Evolutionary conservation across 306 rosid species (phyloP).

Genomic region (Prunus fruticosa): DNA sequence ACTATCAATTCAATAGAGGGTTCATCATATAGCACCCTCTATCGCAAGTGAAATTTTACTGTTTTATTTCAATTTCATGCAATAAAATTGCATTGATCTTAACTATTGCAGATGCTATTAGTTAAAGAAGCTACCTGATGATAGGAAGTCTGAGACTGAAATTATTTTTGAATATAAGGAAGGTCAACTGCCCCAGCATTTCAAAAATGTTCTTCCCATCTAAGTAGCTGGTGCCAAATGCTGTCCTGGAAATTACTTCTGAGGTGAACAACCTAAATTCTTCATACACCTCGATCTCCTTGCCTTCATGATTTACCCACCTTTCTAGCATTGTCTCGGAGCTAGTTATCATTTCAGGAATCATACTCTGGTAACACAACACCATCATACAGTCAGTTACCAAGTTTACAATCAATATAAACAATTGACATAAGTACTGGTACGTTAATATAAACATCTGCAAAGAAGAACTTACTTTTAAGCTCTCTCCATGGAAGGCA

Average conservation of each 20-base stretch:
- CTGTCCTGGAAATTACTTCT: constrained; percentile 2
- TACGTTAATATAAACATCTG: not conserved
- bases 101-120: no score
- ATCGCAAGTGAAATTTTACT: no score
- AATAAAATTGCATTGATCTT: no score
- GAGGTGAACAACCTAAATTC: constrained; percentile 6
- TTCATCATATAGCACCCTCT: no score
- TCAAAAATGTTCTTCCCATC: not conserved
- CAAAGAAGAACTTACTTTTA: constrained; percentile 7
- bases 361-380: not conserved
- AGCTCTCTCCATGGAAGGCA: constrained; percentile 13
- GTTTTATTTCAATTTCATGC: no score
- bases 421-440: no score
- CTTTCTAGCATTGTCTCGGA: not conserved
- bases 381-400: not conserved
- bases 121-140: not conserved
- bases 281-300: constrained; percentile 1
- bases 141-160: not conserved
- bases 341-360: not conserved
- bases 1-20: no score
- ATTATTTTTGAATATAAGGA: not conserved
- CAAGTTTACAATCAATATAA: not conserved
- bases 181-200: not conserved
- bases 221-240: constrained; percentile 8
- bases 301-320: not conserved